Conservation (phyloP, 2,329 filamentous ascomycete genomes). For the Ilyonectria sp. region DNA sequence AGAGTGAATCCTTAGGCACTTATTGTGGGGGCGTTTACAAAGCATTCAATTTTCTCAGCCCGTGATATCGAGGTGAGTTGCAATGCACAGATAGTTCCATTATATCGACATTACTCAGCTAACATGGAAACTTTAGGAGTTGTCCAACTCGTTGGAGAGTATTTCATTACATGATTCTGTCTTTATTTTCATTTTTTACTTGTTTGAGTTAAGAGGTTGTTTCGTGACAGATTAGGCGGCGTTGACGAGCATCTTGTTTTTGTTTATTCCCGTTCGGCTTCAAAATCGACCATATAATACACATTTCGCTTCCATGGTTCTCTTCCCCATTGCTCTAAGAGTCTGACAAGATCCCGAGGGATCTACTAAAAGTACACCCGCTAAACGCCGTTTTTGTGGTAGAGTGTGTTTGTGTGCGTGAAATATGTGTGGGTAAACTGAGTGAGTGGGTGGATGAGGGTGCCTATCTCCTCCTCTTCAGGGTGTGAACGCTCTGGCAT, state of each 20-base stretch:
- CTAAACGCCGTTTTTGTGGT: slow-evolving; percentile 49
- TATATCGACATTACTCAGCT: neutral
- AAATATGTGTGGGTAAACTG: slow-evolving; percentile 36
- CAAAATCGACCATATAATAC: slow-evolving; percentile 43
- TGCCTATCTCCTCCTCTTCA: slow-evolving; percentile 17
- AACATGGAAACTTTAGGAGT: neutral
- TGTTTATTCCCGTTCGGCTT: slow-evolving; percentile 34
- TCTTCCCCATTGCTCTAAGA: slow-evolving; percentile 29
- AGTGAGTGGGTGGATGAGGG: slow-evolving; percentile 30
- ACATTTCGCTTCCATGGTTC: slow-evolving; percentile 33
- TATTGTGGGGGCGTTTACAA: too few relatives aligned
- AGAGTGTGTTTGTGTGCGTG: slow-evolving; percentile 37
- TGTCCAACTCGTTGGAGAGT: neutral
- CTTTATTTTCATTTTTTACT: slow-evolving; percentile 1
- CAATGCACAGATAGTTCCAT: neutral
- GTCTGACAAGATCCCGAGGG: slow-evolving; percentile 35
- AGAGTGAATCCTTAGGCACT: too few relatives aligned
- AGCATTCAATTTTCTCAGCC: too few relatives aligned
- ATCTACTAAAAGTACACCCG: slow-evolving; percentile 49
- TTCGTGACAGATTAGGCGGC: slow-evolving; percentile 12
- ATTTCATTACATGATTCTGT: neutral
- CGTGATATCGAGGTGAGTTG: too few relatives aligned
- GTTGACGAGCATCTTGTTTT: slow-evolving; percentile 19
- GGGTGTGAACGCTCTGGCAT: neutral
- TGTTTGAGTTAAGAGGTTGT: neutral